A percentile compares a stretch with the other conserved stretches of the same genome.
Evolutionary conservation across 2,329 filamentous ascomycete species (phyloP).

Genomic region (Tympanopsis confertula): DNA sequence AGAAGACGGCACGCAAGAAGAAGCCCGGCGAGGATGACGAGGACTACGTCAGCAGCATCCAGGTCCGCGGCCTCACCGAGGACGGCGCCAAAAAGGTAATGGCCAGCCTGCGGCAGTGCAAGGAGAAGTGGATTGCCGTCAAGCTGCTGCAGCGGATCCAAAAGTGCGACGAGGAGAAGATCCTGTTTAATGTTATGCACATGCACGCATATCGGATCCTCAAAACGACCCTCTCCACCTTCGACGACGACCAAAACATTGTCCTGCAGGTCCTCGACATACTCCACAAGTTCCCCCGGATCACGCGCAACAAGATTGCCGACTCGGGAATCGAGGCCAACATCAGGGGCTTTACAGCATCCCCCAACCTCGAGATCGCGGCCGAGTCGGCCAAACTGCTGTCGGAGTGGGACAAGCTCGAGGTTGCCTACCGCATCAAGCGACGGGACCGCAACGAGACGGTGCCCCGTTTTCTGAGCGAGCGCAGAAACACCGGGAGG

Average conservation of each 20-base stretch:
- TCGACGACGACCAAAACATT: constrained; percentile 78
- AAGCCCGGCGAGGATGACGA: constrained; percentile 84
- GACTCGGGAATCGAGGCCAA: constrained; percentile 88
- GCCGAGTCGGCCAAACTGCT: constrained; percentile 61
- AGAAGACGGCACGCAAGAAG: constrained; percentile 77
- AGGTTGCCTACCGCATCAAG: constrained; percentile 85
- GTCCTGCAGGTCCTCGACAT: constrained; percentile 83
- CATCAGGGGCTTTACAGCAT: constrained; percentile 55
- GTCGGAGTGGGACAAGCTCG: constrained; percentile 77
- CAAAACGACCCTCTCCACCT: constrained; percentile 73
- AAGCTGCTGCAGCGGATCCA: constrained; percentile 87
- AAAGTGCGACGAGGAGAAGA: constrained; percentile 71
- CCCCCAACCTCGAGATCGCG: constrained; percentile 64
- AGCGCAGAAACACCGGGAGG: constrained; percentile 10
- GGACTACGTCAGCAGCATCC: constrained; percentile 83
- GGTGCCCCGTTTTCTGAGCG: constrained; percentile 28
- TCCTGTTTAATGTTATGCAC: constrained; percentile 77
- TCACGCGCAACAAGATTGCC: constrained; percentile 93
- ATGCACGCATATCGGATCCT: constrained; percentile 97
- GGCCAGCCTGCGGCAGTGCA: constrained; percentile 92
- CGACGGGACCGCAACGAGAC: constrained; percentile 48
- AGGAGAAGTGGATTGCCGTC: constrained; percentile 98
- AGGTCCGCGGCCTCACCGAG: constrained; percentile 68
- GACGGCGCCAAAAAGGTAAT: constrained; percentile 85
- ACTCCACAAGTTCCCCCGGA: constrained; percentile 73